Evolutionary conservation across 2,329 filamentous ascomycete species (phyloP).

Genomic region (Hypoxylon sp.): DNA sequence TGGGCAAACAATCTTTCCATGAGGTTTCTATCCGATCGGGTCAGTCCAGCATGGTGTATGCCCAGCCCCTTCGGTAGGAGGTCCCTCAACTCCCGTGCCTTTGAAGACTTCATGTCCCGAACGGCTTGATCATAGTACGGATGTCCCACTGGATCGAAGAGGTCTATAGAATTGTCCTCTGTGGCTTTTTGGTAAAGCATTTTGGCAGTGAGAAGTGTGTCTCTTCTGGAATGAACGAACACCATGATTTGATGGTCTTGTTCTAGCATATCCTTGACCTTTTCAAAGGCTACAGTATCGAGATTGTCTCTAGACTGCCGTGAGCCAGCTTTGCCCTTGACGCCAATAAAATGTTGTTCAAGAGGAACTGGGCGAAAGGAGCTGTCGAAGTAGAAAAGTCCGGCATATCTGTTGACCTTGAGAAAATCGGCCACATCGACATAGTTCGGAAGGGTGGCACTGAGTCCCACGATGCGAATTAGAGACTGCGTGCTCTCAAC

Average conservation of each 20-base stretch:
- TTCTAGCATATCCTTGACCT: conserved; percentile 93
- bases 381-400: conserved; percentile 95
- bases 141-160: conserved; percentile 86
- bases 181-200: conserved; percentile 88
- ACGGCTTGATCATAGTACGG: conserved; percentile 84
- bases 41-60: conserved; percentile 97
- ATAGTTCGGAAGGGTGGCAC: conserved; percentile 96
- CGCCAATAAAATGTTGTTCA: conserved; percentile 97
- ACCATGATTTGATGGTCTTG: conserved; percentile 98
- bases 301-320: conserved; percentile 90
- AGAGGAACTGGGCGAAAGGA: conserved; percentile 97
- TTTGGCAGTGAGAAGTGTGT: conserved; percentile 90
- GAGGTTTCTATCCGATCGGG: conserved; percentile 92
- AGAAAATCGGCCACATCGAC: conserved; percentile 97
- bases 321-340: conserved; percentile 88
- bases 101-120: conserved; percentile 87
- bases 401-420: conserved; percentile 92
- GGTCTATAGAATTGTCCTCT: conserved; percentile 82
- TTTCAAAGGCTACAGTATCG: conserved; percentile 90
- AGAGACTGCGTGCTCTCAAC: conserved; percentile 98
- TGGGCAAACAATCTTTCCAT: conserved; percentile 93
- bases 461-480: conserved; percentile 95
- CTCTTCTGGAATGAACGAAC: conserved; percentile 96
- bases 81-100: conserved; percentile 88
- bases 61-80: conserved; percentile 92